Base-by-base conservation (phyloP, 2,329 filamentous ascomycete species). In the Dichotomopilus funicola region DNA sequence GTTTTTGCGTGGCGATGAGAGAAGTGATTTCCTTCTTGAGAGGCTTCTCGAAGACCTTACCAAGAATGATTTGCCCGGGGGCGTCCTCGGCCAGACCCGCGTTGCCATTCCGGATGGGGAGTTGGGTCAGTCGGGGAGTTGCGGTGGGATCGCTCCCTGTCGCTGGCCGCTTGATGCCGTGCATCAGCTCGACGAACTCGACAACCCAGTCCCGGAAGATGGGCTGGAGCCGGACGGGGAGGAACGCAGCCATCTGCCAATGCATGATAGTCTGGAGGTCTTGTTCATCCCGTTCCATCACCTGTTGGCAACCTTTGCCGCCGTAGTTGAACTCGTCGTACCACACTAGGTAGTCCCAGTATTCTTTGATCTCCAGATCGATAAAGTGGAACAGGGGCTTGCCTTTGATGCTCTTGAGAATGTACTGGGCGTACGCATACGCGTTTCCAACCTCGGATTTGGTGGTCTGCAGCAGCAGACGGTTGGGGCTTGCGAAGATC, bases 291-390 rank as follows among this genome's bases (percentile, higher is more conserved):
- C 73, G 72, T 64, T 92, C 89, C 6, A 87, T 78, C 3, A 96
- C 88, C 65, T 94, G 83, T 49, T 86, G 83, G 62, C 90, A 96
- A 4, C 89, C 94, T 66, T 95, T 95, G 58, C 94, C 94, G 54
- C 94, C 95, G 66, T 97, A 97, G 75, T 99, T 99, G 78, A 92
- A 96, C 71, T 96, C 90, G 64, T 99, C 94, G 63, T 97, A 97
- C 94, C 94, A 99, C 4, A 96, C 85, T 0, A 99, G 83, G 66
- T 96, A 97, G 70, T 99, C 94, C 94, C 94, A 99, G 71, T 96
- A 99, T 69, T 99, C 94, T 63, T 92, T 96, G 71, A 99, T 94
- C 64, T 96, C 89, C 3, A 99, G 78, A 65, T 99, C 94, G 60
- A 99, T 85, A 68, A 99, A 99, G 70, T 96, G 89, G 73, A 99